These are phyloP conservation scores for Sabuloglossum arenarium DNA, from an alignment of 495 filamentous ascomycete species.

Conservation along the genomic window DNA sequence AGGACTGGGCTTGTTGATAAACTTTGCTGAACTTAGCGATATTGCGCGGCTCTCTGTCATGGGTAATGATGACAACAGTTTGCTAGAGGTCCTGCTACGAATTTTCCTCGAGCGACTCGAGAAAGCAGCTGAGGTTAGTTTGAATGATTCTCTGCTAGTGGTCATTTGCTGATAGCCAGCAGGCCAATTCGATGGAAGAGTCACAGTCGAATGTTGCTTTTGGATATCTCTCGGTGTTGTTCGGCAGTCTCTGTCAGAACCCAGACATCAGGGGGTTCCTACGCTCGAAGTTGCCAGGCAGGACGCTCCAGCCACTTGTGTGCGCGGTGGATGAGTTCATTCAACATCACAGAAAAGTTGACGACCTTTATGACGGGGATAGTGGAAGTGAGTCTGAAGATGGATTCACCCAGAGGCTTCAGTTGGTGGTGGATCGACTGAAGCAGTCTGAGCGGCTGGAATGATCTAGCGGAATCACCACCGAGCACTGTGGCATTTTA, in stretches of 20 bases:
- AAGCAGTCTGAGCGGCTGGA: conserved; percentile 7
- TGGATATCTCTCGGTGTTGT: conserved; percentile 72
- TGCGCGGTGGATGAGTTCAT: conserved; percentile 75
- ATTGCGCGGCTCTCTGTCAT: conserved; percentile 25
- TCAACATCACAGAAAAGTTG: conserved; percentile 52
- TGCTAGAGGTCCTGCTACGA: conserved; percentile 24
- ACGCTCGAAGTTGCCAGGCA: conserved; percentile 29
- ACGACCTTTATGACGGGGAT: conserved; percentile 28
- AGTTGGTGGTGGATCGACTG: conserved; percentile 28
- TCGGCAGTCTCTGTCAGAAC: conserved; percentile 58
- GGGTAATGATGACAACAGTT: conserved; percentile 4
- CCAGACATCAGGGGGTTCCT: conserved; percentile 28
- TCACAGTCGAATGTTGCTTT: conserved; percentile 73
- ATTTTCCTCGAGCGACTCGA: conserved; percentile 31
- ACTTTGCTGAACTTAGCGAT: conserved; percentile 61
- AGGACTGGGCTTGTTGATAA: conserved; percentile 68
- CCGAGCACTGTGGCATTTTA: neutral
- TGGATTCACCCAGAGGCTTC: conserved; percentile 37
- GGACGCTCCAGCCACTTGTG: conserved; percentile 40
- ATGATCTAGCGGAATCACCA: neutral
- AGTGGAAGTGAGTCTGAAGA: conserved; percentile 24
- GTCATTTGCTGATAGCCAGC: neutral
- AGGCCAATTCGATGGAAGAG: conserved; percentile 73
- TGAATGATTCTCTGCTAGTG: neutral
- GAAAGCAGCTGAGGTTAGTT: conserved; percentile 26